Conservation (phyloP, 257 asterid species). For the Solanum piurae region DNA sequence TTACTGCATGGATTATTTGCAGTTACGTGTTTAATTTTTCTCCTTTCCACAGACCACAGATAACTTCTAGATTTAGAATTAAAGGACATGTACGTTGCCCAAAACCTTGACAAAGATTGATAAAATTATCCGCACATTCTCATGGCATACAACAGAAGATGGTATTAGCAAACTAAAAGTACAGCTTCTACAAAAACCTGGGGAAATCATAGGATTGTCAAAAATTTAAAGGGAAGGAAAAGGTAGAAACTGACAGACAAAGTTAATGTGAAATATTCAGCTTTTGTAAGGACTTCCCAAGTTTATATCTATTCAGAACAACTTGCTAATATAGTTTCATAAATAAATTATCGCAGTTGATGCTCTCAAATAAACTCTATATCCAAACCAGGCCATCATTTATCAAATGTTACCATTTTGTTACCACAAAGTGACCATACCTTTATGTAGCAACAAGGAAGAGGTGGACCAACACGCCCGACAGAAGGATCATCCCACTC, state of each 20-base stretch:
- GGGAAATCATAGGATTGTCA: not conserved
- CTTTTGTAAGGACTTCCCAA: not conserved
- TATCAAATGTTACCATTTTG: not conserved
- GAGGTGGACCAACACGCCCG: constrained; percentile 97
- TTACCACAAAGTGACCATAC: constrained; percentile 18
- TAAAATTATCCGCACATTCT: not conserved
- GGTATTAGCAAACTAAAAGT: not conserved
- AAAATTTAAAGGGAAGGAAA: not conserved
- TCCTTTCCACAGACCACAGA: not conserved
- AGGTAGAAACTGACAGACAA: not conserved
- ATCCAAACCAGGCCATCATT: constrained; percentile 1
- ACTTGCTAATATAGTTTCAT: not conserved
- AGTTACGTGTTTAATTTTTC: not conserved
- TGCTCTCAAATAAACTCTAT: not conserved
- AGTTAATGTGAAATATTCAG: not conserved
- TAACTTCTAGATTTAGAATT: not conserved
- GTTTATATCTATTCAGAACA: not conserved
- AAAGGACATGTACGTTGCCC: not conserved
- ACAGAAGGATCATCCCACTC: constrained; percentile 76
- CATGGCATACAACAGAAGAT: not conserved
- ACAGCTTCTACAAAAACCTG: not conserved
- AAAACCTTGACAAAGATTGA: not conserved
- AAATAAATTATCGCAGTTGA: not conserved
- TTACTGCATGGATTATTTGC: not conserved
- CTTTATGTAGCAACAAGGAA: constrained; percentile 85